Base-by-base conservation (phyloP, 331 rosid species). In the Acacia pycnantha region DNA sequence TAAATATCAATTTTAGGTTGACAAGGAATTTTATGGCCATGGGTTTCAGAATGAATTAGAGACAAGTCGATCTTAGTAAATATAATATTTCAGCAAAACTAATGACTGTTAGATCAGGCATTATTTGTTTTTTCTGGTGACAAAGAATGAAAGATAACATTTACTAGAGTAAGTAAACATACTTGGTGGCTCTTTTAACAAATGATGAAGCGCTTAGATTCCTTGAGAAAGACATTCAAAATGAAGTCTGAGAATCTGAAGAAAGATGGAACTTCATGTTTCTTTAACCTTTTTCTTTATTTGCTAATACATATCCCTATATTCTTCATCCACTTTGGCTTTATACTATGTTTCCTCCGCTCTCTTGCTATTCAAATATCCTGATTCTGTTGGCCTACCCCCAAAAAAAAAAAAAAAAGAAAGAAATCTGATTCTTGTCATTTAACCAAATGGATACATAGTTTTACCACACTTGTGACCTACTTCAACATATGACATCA, bases 271-370 rank as follows among this genome's bases (percentile, higher is more conserved):
- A 58, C 37, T 67, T 78, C 41, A 27, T 77, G 41, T 26, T 71
- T 31, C 69, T 81, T 53, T 73, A 53, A 65, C 51, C 83, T 83
- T 73, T 73, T 65, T 26, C 71, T 83, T 78, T 73, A 7, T 73
- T 46, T 24, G 70, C 40, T 73, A 22, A 67, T 83, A 37, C 46
- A n/a, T 73, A 41, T 51, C 6, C 21, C 26, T 73, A 16, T 33
- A 54, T 83, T 67, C 70, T 65, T 79, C 62, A 27, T 22, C 62
- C 47, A 73, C 83, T 74, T 73, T 84, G 26, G 53, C 77, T 84
- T 79, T 79, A 26, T 44, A 79, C 68, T 66, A 73, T 73, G 44
- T 83, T 27, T 31, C 78, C 51, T 11, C 14, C 8, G 31, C 73
- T 59, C 46, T 59, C 13, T 71, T 80, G 26, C 74, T 10, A 29